phyloP scores from a whole-genome alignment of 805 yeast genomes.

The Lipomyces mesembrius region DNA sequence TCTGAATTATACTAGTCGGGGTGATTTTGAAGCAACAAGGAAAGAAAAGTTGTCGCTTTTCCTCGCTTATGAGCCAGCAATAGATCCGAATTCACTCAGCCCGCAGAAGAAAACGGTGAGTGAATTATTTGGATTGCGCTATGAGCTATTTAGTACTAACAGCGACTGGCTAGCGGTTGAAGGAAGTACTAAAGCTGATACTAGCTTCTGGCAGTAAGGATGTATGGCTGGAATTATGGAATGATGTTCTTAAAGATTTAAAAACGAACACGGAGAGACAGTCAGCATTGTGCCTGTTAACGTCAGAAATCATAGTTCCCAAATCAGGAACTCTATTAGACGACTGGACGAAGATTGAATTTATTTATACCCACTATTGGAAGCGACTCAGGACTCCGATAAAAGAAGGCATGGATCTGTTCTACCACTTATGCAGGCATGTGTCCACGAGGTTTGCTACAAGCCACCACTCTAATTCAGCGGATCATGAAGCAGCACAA shows the following conservation, averaged over 20 bases:
- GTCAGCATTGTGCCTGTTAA: not conserved
- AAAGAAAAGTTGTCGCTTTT: constrained; percentile 13
- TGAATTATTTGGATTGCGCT: not conserved
- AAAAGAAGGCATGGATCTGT: constrained; percentile 6
- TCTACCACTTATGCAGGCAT: not conserved
- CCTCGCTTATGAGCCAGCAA: not conserved
- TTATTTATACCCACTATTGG: not conserved
- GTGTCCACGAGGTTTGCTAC: not conserved
- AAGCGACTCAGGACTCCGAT: not conserved
- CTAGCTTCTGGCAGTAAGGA: not conserved
- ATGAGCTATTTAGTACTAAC: not conserved
- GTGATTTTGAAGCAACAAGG: not conserved
- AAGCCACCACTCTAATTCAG: not conserved
- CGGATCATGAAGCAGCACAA: not conserved
- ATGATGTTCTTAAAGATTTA: not conserved
- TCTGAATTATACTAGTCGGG: constrained; percentile 5
- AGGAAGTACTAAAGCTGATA: not conserved
- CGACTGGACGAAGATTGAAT: not conserved
- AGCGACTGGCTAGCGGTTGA: not conserved
- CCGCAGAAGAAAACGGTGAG: not conserved
- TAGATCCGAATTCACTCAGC: not conserved
- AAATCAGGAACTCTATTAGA: not conserved
- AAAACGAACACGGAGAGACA: not conserved
- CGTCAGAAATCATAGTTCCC: not conserved
- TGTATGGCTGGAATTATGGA: not conserved